Evolutionary conservation across 1,284 basidiomycete species (phyloP), one percentile per base, ranked within the genome.

Genomic region (Cryptococcus sp.): DNA sequence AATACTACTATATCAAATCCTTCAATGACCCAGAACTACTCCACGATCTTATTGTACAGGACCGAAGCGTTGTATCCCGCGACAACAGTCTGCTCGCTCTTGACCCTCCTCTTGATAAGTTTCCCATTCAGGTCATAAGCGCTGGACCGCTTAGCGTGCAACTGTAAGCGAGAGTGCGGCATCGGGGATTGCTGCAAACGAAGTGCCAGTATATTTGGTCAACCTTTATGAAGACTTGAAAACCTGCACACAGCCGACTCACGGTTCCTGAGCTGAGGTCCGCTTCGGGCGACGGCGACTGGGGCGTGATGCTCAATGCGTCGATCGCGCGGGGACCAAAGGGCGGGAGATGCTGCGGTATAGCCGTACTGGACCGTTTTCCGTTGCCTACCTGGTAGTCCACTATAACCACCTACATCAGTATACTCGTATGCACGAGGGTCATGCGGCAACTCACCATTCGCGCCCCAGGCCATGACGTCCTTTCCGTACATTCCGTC

Each of bases 361-460:
- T 80, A 0, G 89, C 83, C 8, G 88, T 70, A 70, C 88, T 91
- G 5, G 86, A 83, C 55, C 88, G 84, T 75, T 88, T 91, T 43
- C 91, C 91, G 61, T 87, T 93, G 5, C 93, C 94, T 6, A 94
- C 83, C 76, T 94, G 89, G 67, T 85, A 89, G 47, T 88, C 85
- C 82, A 82, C 23, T 74, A 51, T 7, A 46, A 45, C 42, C 23
- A 5, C 22, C 38, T 15, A 1, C 46, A 45, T 51, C 48, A 57
- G 45, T n/a, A 30, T 22, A 20, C 3, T 17, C 47, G 39, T 20
- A 3, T 50, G 11, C 2, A 25, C 6, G 35, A 22, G 43, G 27
- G 25, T 8, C 16, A 48, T 25, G 55, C 41, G 6, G 5, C 27
- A 3, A 71, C 73, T 62, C 54, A 72, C 76, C 63, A 57, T 79